Conservation (phyloP, 495 filamentous ascomycete species). For the Talaromyces wortmannii region DNA sequence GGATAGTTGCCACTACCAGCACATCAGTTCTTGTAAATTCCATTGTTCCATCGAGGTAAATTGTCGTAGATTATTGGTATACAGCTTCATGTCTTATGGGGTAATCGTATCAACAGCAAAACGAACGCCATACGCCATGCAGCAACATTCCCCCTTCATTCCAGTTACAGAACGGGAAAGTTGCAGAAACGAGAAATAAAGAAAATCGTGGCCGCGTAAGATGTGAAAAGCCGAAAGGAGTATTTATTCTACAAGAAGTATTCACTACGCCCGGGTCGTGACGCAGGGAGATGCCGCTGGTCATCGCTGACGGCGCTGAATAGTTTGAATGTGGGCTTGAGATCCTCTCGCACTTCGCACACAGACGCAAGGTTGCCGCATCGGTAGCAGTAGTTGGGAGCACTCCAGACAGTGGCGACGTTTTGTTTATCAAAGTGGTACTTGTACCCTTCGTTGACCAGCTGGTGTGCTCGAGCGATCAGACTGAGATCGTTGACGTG, state of each 20-base stretch:
- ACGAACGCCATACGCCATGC: slow-evolving; percentile 6
- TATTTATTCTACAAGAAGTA: slow-evolving; percentile 76
- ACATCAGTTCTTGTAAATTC: too few relatives aligned
- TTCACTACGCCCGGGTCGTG: slow-evolving; percentile 76
- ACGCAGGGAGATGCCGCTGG: slow-evolving; percentile 75
- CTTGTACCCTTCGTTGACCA: slow-evolving; percentile 98
- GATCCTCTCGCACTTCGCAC: slow-evolving; percentile 82
- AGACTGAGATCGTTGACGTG: slow-evolving; percentile 93
- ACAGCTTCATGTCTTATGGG: slow-evolving; percentile 1
- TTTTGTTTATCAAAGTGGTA: slow-evolving; percentile 94
- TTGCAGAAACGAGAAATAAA: background rate
- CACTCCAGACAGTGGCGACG: slow-evolving; percentile 98
- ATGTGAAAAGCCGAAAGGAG: background rate
- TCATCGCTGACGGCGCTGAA: slow-evolving; percentile 94
- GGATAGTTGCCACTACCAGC: too few relatives aligned
- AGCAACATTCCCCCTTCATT: background rate
- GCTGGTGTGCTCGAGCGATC: slow-evolving; percentile 92
- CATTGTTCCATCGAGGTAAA: too few relatives aligned
- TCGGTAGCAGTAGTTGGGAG: slow-evolving; percentile 98
- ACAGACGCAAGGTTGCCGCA: slow-evolving; percentile 97
- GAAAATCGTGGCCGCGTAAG: background rate
- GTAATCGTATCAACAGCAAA: background rate
- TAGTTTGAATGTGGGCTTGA: slow-evolving; percentile 85
- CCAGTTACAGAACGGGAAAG: background rate
- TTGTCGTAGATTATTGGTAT: slow-evolving; percentile 4